Base-by-base conservation (phyloP, 208 protist genomes). In the Kentomonas sorsogonicus region DNA sequence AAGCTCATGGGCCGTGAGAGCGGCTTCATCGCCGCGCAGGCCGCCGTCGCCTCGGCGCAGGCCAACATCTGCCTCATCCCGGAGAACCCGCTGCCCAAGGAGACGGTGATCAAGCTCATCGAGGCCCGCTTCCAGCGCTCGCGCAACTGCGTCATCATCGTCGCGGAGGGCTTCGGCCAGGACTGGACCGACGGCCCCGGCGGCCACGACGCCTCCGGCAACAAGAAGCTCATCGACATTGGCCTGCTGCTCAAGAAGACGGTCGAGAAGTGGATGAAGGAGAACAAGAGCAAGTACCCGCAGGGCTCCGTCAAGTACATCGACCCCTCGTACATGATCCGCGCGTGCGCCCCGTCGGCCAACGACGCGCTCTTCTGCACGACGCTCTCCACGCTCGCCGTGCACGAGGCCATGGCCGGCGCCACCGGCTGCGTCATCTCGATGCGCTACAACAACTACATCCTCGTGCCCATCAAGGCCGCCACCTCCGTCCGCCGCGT, bases 321-420 rank as follows among this genome's bases (percentile, higher is more conserved):
- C 63, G 96, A 98, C 81, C 96, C 96, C 36, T 96, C 90, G 0
- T 98, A 98, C 79, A 97, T 94, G 76, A 94, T 98, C 53, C 89
- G 96, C 60, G 90, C 94, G 18, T 94, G 89, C 69, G 75, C 92
- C 13, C 84, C 91, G 26, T 94, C 80, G 26, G 52, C 91, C 48
- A 85, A 85, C 63, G 96, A 98, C 66, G 83, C 88, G 20, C 76
- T 90, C 43, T 92, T 95, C 72, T 95, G 88, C 69, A 57, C 82
- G 34, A 77, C 68, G n/a, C 73, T 95, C 33, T 60, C 84, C 29
- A 95, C 85, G 33, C 75, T 95, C 45, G 88, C 88, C n/a, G 83
- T 95, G 47, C 88, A 95, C 63, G 88, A 95, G 68, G 88, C 88
- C 4, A 95, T 95, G 88, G 53, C 81, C 53, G 88, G 88, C 41